Base-by-base conservation (phyloP, 495 filamentous ascomycete species). In the Halenospora varia region DNA sequence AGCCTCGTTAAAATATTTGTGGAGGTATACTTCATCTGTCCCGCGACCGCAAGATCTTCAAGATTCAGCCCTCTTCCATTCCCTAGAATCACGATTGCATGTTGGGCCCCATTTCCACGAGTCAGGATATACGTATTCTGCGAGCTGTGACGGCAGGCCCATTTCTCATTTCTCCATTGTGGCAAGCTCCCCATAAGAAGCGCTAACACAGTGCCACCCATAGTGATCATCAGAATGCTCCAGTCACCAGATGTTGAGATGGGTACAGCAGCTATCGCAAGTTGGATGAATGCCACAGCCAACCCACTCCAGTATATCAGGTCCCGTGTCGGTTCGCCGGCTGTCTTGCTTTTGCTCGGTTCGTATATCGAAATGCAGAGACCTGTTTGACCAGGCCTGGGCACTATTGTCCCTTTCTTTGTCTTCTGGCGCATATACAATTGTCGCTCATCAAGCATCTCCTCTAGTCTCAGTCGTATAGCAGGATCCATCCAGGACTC, bases 151-250 rank as follows among this genome's bases (percentile, higher is more conserved):
- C 73, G 74, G 60, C 73, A 75, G 1, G 71, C 66, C 74, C 74
- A 78, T 61, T 78, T 81, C 68, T 83, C 79, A 13, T 62, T 48
- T 23, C 51, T 60, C 78, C 76, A 83, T 54, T 83, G 77, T 2
- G 68, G 68, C 10, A 79, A 48, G 1, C 53, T 44, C 0, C 71
- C 77, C 0, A 66, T 64, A 0, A 62, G 45, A 24, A 73, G 65
- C 2, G 71, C 65, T 6, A 83, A 62, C 2, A 69, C 3, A 15
- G 59, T 79, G 8, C 73, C 80, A 11, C 40, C 54, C 0, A 44
- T 67, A 0, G 76, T 78, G n/a, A 78, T 64, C 25, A 77, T 39
- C 15, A 82, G 56, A 10, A 77, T 65, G 1, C 61, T 59, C 78
- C 75, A 83, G 51, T 81, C 69, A 8, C 70, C 64, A 2, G 57